Conservation (phyloP, 2,329 filamentous ascomycete genomes). For the Cercospora zeina region DNA sequence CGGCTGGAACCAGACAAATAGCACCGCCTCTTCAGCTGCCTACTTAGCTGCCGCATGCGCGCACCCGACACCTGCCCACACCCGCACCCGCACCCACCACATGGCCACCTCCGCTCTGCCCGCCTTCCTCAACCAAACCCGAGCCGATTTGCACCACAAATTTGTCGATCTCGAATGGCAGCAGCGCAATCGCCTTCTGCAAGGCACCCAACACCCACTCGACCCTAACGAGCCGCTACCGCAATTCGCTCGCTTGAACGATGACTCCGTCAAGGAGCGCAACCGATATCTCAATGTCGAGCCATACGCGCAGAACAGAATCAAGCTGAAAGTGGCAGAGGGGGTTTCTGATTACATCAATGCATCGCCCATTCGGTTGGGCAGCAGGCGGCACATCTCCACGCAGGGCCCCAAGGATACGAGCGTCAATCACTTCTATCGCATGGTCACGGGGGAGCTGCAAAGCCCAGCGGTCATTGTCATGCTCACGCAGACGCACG, state of each 20-base stretch:
- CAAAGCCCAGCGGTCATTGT: conserved; percentile 69
- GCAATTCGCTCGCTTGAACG: conserved; percentile 60
- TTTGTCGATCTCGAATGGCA: conserved; percentile 64
- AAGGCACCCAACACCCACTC: conserved; percentile 44
- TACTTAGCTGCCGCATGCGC: conserved; percentile 22
- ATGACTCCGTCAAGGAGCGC: conserved; percentile 59
- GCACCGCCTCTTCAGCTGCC: not conserved
- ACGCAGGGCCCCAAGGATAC: conserved; percentile 80
- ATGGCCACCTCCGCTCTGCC: conserved; percentile 20
- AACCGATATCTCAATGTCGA: conserved; percentile 91
- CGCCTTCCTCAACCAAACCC: conserved; percentile 57
- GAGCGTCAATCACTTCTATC: conserved; percentile 82
- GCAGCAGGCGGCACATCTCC: conserved; percentile 71
- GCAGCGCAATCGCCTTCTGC: conserved; percentile 56
- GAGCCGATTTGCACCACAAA: conserved; percentile 59
- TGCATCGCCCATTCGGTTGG: conserved; percentile 50
- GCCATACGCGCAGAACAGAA: conserved; percentile 82
- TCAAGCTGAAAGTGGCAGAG: conserved; percentile 75
- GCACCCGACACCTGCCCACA: conserved; percentile 4
- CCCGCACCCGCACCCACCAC: conserved; percentile 20
- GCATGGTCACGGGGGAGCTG: conserved; percentile 77
- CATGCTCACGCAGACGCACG: conserved; percentile 89
- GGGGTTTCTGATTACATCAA: conserved; percentile 59
- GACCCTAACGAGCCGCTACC: conserved; percentile 49
- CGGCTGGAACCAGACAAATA: not conserved